Evolutionary conservation across 352 stramenopile species (phyloP).

Genomic region (Aphanomyces euteiches): DNA sequence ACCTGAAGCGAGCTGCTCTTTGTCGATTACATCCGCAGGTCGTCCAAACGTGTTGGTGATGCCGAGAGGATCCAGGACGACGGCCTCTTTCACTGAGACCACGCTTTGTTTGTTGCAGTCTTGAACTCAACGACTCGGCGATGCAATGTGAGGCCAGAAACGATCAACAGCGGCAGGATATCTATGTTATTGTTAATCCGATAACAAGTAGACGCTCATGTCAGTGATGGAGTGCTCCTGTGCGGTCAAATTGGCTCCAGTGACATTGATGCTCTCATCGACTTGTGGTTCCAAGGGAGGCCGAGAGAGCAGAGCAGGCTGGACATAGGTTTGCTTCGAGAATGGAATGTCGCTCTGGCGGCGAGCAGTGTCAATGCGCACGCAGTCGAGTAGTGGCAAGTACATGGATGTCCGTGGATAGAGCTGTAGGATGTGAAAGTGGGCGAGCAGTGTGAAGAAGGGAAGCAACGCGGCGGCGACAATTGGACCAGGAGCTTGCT

Average conservation of each 20-base stretch:
- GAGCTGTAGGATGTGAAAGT: constrained; percentile 61
- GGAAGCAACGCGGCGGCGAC: constrained; percentile 60
- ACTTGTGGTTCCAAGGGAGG: constrained; percentile 2
- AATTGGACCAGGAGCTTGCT: constrained; percentile 55
- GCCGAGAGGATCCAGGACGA: constrained; percentile 51
- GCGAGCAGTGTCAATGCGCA: constrained; percentile 62
- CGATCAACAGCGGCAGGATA: too few relatives aligned
- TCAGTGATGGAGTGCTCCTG: too few relatives aligned
- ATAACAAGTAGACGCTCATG: too few relatives aligned
- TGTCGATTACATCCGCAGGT: constrained; percentile 32
- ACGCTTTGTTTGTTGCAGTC: constrained; percentile 36
- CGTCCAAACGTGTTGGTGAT: constrained; percentile 57
- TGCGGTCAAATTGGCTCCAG: too few relatives aligned
- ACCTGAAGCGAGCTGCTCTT: constrained; percentile 38
- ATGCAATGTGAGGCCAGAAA: too few relatives aligned
- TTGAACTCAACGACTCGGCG: too few relatives aligned
- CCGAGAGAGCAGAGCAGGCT: constrained; percentile 12
- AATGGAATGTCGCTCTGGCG: neutral
- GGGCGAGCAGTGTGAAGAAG: constrained; percentile 66
- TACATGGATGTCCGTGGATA: constrained; percentile 66
- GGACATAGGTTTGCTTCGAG: constrained; percentile 1
- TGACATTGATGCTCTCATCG: neutral
- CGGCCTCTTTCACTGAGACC: constrained; percentile 42
- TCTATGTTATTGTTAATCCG: too few relatives aligned
- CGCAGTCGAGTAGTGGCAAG: constrained; percentile 71